Evolutionary conservation across 495 filamentous ascomycete genomes (phyloP), one percentile per base, ranked within the genome.

Genomic region (Aspergillus haitiensis): DNA sequence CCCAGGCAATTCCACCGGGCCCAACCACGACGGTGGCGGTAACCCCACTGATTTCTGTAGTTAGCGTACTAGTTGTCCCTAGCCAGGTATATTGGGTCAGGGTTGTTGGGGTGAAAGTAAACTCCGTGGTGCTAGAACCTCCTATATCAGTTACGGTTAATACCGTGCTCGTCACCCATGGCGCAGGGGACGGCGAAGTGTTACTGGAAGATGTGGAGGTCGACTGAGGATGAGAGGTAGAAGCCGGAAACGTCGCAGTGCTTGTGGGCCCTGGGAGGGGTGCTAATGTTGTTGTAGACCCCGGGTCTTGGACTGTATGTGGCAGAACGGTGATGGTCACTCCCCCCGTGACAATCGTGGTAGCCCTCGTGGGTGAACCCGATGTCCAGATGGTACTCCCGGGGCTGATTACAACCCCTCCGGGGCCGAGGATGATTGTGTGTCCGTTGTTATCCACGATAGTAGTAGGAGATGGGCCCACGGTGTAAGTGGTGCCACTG

Each of bases 91-190:
- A 47, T 21, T 47, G n/a, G 1, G 10, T 47, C 1, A 47, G 16
- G n/a, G 44, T 47, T 6, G 44, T 47, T 1, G 44, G 44, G 6
- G 44, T 47, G 44, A 47, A 47, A 7, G 44, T 47, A 47, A 47
- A 2, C 44, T 47, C 44, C 2, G 44, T 47, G 6, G 9, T 9
- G 16, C 16, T 16, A 1, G 44, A 47, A 15, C 44, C 44, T 5
- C 11, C 44, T 21, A 15, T 47, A 10, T 10, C 44, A 47, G 44
- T 21, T 6, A 47, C 9, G 5, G 44, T 47, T 10, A 47, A 18
- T 2, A 47, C 44, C 0, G 44, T 47, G 15, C 44, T 47, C 10
- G 44, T 47, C n/a, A 10, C n/a, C 5, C 15, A 18, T 4, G 44
- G 16, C 5, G 44, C 44, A 6, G 44, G 44, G 2, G 44, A 15